phyloP scores from a whole-genome alignment of 352 stramenopile genomes.

The Pythium phragmitis region DNA sequence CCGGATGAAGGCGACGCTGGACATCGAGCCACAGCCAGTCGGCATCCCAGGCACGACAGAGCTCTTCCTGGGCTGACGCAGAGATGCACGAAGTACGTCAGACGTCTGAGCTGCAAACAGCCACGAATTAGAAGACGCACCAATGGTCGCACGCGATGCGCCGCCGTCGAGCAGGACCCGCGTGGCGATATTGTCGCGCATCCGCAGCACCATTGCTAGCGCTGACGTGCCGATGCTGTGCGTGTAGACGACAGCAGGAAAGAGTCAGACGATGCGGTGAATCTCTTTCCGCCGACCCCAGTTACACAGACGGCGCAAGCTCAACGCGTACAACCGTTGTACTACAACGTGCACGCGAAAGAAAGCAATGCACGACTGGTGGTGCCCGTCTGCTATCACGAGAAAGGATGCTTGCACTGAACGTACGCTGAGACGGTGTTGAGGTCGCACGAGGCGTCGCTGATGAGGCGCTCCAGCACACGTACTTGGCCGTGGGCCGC shows the following conservation, averaged over 20 bases:
- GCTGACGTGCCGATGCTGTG: slow-evolving; percentile 54
- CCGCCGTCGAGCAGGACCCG: slow-evolving; percentile 45
- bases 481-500: slow-evolving; percentile 46
- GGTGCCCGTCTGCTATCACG: not conserved
- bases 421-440: slow-evolving; percentile 62
- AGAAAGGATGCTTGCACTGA: not conserved
- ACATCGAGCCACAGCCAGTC: slow-evolving; percentile 43
- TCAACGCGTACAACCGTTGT: not conserved
- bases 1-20: slow-evolving; percentile 42
- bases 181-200: slow-evolving; percentile 41
- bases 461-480: slow-evolving; percentile 44
- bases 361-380: not conserved
- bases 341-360: not conserved
- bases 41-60: slow-evolving; percentile 25
- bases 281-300: not conserved
- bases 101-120: too few species aligned
- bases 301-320: not conserved
- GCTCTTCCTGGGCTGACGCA: slow-evolving; percentile 28
- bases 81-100: not conserved
- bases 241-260: not conserved
- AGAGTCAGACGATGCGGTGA: not conserved
- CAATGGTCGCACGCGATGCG: slow-evolving; percentile 52
- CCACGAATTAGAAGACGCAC: slow-evolving; percentile 26
- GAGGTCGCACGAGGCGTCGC: slow-evolving; percentile 38
- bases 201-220: slow-evolving; percentile 51